Evolutionary conservation across 257 asterid genomes (phyloP).

Genomic region (Solanum raphanifolium): DNA sequence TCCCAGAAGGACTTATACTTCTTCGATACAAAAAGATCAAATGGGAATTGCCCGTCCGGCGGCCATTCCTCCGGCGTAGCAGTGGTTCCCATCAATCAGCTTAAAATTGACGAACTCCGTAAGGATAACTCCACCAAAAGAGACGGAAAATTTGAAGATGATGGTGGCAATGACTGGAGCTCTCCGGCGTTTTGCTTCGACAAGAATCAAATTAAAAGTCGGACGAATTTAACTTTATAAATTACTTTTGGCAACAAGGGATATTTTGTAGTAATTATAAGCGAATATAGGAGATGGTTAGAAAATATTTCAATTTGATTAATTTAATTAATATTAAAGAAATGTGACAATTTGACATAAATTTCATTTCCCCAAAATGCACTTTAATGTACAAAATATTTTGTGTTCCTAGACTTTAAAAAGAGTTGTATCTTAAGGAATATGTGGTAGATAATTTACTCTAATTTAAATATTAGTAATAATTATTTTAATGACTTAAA

Average conservation of each 20-base stretch:
- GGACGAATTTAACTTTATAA: not conserved
- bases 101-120: not conserved
- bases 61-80: constrained; percentile 8
- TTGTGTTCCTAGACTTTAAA: no score
- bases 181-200: not conserved
- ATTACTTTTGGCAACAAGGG: not conserved
- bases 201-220: not conserved
- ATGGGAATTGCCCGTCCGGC: constrained; percentile 31
- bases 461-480: no score
- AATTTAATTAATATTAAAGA: not conserved
- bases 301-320: not conserved
- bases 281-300: not conserved
- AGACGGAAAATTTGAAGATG: not conserved
- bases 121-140: not conserved
- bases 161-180: not conserved
- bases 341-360: not conserved
- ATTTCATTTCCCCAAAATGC: not conserved
- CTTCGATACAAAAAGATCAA: constrained; percentile 76
- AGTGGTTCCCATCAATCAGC: constrained; percentile 18
- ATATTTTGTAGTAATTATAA: not conserved
- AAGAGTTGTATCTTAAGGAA: no score
- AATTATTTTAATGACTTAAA: not conserved
- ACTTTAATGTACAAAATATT: not conserved
- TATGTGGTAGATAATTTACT: no score
- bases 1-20: constrained; percentile 21